phyloP scores from a whole-genome alignment of 169 alveolate species.

The Besnoitia besnoiti region DNA sequence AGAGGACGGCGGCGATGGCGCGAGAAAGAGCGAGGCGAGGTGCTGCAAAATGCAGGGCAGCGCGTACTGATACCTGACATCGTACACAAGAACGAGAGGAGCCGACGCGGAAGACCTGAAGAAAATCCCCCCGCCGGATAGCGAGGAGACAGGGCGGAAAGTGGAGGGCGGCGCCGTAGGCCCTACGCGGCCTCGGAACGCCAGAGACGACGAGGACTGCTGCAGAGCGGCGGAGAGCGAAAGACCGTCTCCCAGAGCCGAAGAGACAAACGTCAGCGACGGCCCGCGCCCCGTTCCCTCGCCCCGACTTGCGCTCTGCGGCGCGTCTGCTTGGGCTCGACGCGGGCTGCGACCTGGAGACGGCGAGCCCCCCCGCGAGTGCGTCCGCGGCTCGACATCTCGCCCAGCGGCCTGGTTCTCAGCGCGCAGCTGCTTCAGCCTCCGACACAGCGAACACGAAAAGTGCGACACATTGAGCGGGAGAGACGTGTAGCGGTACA shows the following conservation, averaged over 20 bases:
- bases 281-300: background rate
- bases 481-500: constrained; percentile 12
- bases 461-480: constrained; percentile 24
- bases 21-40: constrained; percentile 21
- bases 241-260: background rate
- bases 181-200: background rate
- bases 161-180: background rate
- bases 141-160: background rate
- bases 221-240: background rate
- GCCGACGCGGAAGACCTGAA: background rate
- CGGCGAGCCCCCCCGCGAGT: background rate
- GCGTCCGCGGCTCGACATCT: background rate
- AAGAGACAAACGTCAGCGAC: background rate
- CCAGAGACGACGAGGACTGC: too few relatives aligned
- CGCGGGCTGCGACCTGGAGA: background rate
- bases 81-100: constrained; percentile 3
- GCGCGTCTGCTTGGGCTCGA: too few relatives aligned
- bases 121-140: background rate
- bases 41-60: constrained; percentile 39
- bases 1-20: constrained; percentile 40
- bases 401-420: background rate
- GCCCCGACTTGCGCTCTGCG: background rate
- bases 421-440: background rate
- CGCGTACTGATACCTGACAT: constrained; percentile 37
- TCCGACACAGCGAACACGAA: constrained; percentile 3